Evolutionary conservation across 2,329 filamentous ascomycete genomes (phyloP), one percentile per base, ranked within the genome.

Genomic region (Alternaria sp.): DNA sequence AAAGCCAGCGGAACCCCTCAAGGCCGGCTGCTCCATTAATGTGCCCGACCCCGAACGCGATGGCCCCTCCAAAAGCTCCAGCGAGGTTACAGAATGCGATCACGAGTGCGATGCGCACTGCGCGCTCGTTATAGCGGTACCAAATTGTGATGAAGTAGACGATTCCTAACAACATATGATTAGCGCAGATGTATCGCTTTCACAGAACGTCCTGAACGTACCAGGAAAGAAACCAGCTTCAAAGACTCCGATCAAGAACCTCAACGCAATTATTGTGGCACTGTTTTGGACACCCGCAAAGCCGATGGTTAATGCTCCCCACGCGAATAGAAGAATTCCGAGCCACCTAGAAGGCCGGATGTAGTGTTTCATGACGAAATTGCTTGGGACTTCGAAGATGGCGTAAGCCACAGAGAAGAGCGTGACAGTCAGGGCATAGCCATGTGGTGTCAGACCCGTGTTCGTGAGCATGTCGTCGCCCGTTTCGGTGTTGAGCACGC

Each of bases 401-500:
- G 62, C 52, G n/a, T 72, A 72, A 1, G 69, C 66, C n/a, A 72
- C 63, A 7, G 69, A 59, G 51, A 73, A 73, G 36, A 70, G 55
- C 7, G 67, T 67, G 36, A 70, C 63, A 5, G 60, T 65, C 27
- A 52, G 91, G 70, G 90, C 82, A 72, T 84, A 82, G 54, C 84
- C 81, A 27, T 43, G 48, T 16, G 55, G 36, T 2, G 85, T 86
- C 85, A 90, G 90, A 65, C 82, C 66, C 5, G 87, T 88, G 71
- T 87, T 84, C 14, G 82, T 81, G 48, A 90, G 84, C 67, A 91
- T 83, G 77, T 90, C 87, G 73, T 91, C 81, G 41, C 82, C 73
- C 1, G 85, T 85, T 10, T 85, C 81, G 20, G 83, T 78, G 72
- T 91, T 90, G 63, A 91, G 81, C 44, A 90, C 86, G 73, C 86